Base-by-base conservation (phyloP, 2,329 filamentous ascomycete genomes). In the Harringtonia lauricola region DNA sequence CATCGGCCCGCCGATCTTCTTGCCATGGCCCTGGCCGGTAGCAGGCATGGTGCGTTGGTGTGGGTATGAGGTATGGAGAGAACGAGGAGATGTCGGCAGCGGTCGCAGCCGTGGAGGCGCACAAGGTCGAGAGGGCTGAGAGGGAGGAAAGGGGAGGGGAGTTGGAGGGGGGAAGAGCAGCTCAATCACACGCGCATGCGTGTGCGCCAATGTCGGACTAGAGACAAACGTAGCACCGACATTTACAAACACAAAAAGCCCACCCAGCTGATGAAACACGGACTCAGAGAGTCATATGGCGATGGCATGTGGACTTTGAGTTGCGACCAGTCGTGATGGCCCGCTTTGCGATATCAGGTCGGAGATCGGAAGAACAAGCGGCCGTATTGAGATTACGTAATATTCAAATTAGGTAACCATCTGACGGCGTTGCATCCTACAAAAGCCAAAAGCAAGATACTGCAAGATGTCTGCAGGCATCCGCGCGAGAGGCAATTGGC, bases 1-100 rank as follows among this genome's bases (percentile, higher is more conserved):
- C 48, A 79, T 72, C 53, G 73, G 72, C 52, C 71, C 71, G 39
- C 69, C 70, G 46, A 67, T 69, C 64, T 86, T 86, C 66, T 81
- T 82, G 58, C 76, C 71, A 22, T 76, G 76, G 46, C 76, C 76
- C 55, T 79, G 68, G 44, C 65, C 65, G 24, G 74, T 72, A 57
- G 24, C 13, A 21, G 76, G 72, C 77, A 81, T 81, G 44, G 47
- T 61, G 54, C n/a, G n/a, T n/a, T n/a, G n/a, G n/a, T n/a, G 31
- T 15, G 15, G 17, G n/a, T 36, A 15, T 30, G 15, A 30, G 15
- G 29, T 31, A n/a, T 15, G 13, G 31, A n/a, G 9, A 12, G 31
- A n/a, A 34, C 13, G 31, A n/a, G 31, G 31, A 8, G 31, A 15
- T 9, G 31, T 12, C 13, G 31, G 31, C 13, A 10, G 31, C 7